Evolutionary conservation across 805 yeast genomes (phyloP).

Genomic region (Candida dajiaensis): DNA sequence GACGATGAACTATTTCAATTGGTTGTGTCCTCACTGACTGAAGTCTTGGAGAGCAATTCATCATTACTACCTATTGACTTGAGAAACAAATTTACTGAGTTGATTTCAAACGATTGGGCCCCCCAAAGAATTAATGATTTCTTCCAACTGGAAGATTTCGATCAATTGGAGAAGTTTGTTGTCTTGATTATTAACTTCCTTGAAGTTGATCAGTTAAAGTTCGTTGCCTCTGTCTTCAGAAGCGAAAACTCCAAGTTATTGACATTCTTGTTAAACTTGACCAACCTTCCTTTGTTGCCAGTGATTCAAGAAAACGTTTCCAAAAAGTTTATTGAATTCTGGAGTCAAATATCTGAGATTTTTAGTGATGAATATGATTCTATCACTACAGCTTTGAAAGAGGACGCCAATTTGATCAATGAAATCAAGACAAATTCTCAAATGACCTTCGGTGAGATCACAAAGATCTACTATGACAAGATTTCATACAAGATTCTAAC

Average conservation of each 20-base stretch:
- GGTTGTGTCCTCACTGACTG: conserved; percentile 14
- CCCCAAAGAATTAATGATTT: conserved; percentile 29
- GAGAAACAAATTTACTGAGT: conserved; percentile 11
- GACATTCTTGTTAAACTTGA: conserved; percentile 43
- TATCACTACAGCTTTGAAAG: conserved; percentile 26
- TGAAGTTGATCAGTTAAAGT: conserved; percentile 38
- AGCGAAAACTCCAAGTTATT: conserved; percentile 35
- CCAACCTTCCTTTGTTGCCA: conserved; percentile 53
- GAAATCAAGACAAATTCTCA: conserved; percentile 29
- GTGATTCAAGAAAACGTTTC: conserved; percentile 54
- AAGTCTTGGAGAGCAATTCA: conserved; percentile 23
- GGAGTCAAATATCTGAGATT: conserved; percentile 61
- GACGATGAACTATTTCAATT: conserved; percentile 8
- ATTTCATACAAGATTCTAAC: conserved; percentile 39
- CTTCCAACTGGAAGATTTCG: conserved; percentile 29
- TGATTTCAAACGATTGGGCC: conserved; percentile 45
- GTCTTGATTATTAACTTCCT: conserved; percentile 40
- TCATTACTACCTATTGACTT: conserved; percentile 19
- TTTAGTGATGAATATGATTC: conserved; percentile 45
- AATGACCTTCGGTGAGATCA: conserved; percentile 43
- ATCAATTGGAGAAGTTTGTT: conserved; percentile 36
- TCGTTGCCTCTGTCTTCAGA: conserved; percentile 35
- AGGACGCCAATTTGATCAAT: conserved; percentile 25
- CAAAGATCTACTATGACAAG: conserved; percentile 65
- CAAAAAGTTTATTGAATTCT: conserved; percentile 52